Evolutionary conservation across 2,329 filamentous ascomycete species (phyloP).

Genomic region (Talaromyces sp.): DNA sequence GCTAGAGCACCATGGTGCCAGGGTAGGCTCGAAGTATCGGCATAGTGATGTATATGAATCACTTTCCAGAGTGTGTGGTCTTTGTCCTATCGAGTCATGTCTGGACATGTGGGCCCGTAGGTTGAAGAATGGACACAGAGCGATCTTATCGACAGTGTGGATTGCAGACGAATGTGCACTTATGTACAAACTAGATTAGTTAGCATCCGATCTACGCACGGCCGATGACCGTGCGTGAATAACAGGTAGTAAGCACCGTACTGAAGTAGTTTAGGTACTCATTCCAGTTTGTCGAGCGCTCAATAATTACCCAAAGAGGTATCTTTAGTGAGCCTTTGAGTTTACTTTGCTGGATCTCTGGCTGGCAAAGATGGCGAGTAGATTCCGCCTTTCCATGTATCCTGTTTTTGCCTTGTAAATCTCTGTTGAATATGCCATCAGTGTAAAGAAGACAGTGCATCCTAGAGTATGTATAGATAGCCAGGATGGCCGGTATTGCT

Average conservation of each 20-base stretch:
- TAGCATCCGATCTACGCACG: constrained; percentile 11
- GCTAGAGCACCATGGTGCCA: neutral
- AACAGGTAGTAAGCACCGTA: neutral
- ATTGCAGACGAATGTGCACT: neutral
- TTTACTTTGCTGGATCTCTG: neutral
- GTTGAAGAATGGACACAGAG: neutral
- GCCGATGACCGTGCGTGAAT: constrained; percentile 6
- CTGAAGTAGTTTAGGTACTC: no score
- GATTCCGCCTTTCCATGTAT: neutral
- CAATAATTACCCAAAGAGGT: neutral
- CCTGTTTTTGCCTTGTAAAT: no score
- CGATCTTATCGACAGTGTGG: constrained; percentile 5
- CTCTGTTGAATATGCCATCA: neutral
- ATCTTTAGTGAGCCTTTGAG: neutral
- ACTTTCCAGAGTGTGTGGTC: neutral
- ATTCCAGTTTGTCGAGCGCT: neutral
- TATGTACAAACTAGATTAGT: constrained; percentile 1
- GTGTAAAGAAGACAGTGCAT: neutral
- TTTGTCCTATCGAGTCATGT: constrained; percentile 4
- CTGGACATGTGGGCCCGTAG: constrained; percentile 4
- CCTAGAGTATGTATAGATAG: neutral
- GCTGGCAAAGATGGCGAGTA: no score
- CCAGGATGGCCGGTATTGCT: neutral
- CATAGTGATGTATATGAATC: constrained; percentile 1
- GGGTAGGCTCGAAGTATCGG: neutral